Base-by-base conservation (phyloP, 345 rosid species). In the Leavenworthia alabamica region DNA sequence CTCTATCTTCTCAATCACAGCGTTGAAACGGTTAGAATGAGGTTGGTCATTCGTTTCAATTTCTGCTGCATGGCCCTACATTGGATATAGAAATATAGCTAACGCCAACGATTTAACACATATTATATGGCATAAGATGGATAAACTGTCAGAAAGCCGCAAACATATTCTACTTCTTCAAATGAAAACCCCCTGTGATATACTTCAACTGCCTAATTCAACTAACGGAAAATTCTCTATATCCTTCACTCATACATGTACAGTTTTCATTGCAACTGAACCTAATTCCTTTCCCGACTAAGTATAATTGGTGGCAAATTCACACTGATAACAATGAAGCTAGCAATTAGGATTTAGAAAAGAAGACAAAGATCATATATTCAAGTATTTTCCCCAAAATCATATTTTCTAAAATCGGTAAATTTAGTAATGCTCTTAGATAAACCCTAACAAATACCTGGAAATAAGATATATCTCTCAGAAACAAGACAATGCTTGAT, bases 1-100 rank as follows among this genome's bases (percentile, higher is more conserved):
- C 75, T 92, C 98, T 67, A 92, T 89, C 89, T 92, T 92, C 83
- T 92, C 97, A 72, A 92, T 89, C 59, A 92, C 98, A 44, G 98
- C 93, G 75, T 85, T 89, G 66, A 89, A 86, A 42, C 97, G 90
- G 56, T 82, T 80, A 10, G 96, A 72, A 42, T 81, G 67, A 70
- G 90, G 72, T 23, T 80, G 81, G 22, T 85, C 95, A 46, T 73
- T 78, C 49, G 10, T 73, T 71, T 78, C 92, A 14, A 62, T 51
- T 60, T 82, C 93, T 17, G 48, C 71, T 3, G 67, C 64, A 48
- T 75, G 86, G 43, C 75, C 93, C 96, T 92, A 29, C 23, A 67
- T 31, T 37, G 31, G 16, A 61, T 33, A 61, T 33, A 13, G 14
- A 64, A 62, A 56, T 11, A 70, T 14, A 51, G 31, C 45, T 22